Conservation (phyloP, 1,284 basidiomycete genomes). For the Cryptococcus hybrid region DNA sequence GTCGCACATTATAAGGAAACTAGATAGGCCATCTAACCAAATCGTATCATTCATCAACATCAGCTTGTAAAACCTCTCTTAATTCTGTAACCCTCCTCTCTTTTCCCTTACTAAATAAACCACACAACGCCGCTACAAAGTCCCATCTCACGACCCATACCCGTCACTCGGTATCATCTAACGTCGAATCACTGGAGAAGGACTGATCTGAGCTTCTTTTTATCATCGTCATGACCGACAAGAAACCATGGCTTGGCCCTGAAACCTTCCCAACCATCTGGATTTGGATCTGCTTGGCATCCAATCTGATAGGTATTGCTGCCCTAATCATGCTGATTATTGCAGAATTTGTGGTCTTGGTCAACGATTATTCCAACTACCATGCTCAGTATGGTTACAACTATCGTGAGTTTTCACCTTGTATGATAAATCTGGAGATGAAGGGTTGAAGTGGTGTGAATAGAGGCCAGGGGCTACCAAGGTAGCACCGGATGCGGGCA, state of each 20-base stretch:
- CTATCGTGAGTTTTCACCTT: slow-evolving; percentile 14
- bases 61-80: too few relatives aligned
- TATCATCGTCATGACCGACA: slow-evolving; percentile 7
- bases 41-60: too few relatives aligned
- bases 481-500: slow-evolving; percentile 23
- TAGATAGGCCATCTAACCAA: too few relatives aligned
- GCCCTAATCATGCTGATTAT: slow-evolving; percentile 14
- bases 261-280: slow-evolving; percentile 10
- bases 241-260: slow-evolving; percentile 5
- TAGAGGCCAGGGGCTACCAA: slow-evolving; percentile 20
- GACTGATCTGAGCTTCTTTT: background rate
- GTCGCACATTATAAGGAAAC: too few relatives aligned
- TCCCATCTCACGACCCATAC: background rate
- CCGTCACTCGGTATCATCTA: background rate
- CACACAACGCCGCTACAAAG: background rate
- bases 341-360: slow-evolving; percentile 22
- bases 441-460: background rate
- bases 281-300: slow-evolving; percentile 10
- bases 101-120: background rate
- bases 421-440: background rate
- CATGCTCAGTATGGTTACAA: slow-evolving; percentile 17
- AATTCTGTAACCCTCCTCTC: background rate
- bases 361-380: slow-evolving; percentile 20
- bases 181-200: background rate
- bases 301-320: slow-evolving; percentile 9